A percentile compares a stretch with the other conserved stretches of the same genome.
phyloP scores from a whole-genome alignment of 2,329 filamentous ascomycete species.

The Chaetomium olivaceum region DNA sequence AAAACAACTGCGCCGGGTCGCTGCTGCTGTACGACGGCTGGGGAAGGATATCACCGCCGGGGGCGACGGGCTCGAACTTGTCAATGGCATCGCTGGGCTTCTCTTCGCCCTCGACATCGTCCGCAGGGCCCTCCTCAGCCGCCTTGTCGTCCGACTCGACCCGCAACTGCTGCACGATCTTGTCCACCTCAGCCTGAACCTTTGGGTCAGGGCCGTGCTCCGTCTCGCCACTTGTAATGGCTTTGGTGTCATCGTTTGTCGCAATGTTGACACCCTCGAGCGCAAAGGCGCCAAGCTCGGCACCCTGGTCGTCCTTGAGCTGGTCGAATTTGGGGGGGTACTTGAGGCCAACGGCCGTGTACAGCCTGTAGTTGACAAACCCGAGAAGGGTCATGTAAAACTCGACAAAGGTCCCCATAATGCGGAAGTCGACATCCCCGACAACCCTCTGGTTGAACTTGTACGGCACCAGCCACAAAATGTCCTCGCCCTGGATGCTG shows the following conservation, averaged over 20 bases:
- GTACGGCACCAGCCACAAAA: slow-evolving; percentile 96
- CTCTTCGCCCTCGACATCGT: slow-evolving; percentile 48
- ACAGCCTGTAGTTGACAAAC: slow-evolving; percentile 94
- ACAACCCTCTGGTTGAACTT: slow-evolving; percentile 95
- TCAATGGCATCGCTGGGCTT: slow-evolving; percentile 69
- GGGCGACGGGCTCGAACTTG: slow-evolving; percentile 83
- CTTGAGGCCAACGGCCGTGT: slow-evolving; percentile 85
- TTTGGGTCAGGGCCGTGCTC: slow-evolving; percentile 61
- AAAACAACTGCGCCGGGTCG: slow-evolving; percentile 75
- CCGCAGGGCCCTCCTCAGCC: slow-evolving; percentile 43
- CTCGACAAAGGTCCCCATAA: slow-evolving; percentile 98
- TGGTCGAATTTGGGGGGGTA: slow-evolving; percentile 95
- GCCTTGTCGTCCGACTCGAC: slow-evolving; percentile 45
- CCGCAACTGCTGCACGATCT: slow-evolving; percentile 68
- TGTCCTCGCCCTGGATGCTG: slow-evolving; percentile 93
- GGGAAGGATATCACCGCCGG: slow-evolving; percentile 80
- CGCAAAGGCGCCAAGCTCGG: slow-evolving; percentile 86
- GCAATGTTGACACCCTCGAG: slow-evolving; percentile 72
- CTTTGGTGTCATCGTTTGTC: slow-evolving; percentile 55
- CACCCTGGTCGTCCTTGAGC: slow-evolving; percentile 82
- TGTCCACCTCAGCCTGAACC: slow-evolving; percentile 66
- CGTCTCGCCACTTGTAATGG: slow-evolving; percentile 51
- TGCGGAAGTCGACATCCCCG: slow-evolving; percentile 94
- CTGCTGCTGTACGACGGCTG: slow-evolving; percentile 71
- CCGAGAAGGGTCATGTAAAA: slow-evolving; percentile 97